Percentiles rank a stretch among this genome's conserved stretches.
Evolutionary conservation across 2,329 filamentous ascomycete species (phyloP).

Genomic region (Ceratocystis huliohia): DNA sequence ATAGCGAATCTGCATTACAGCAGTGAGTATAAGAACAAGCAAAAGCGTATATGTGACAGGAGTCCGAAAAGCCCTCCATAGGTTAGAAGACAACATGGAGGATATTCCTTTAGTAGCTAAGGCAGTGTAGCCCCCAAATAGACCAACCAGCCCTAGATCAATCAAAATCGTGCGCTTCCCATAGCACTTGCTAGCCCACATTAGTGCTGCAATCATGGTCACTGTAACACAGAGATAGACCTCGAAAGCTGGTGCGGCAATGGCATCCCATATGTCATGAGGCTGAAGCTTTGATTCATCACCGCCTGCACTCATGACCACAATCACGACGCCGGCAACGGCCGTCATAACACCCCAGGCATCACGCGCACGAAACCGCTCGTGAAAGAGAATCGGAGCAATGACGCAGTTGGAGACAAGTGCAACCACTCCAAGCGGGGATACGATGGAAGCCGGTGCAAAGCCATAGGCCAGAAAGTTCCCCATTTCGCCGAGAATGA

Average conservation of each 20-base stretch:
- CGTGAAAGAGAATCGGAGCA: constrained; percentile 85
- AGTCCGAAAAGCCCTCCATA: constrained; percentile 79
- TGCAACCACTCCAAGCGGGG: constrained; percentile 90
- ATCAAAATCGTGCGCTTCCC: constrained; percentile 81
- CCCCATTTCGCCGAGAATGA: constrained; percentile 83
- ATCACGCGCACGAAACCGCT: constrained; percentile 73
- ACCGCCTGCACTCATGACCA: constrained; percentile 80
- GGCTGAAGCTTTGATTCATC: constrained; percentile 86
- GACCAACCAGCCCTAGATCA: constrained; percentile 79
- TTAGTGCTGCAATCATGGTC: constrained; percentile 58
- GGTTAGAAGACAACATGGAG: constrained; percentile 80
- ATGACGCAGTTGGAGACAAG: constrained; percentile 95
- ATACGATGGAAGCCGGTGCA: constrained; percentile 93
- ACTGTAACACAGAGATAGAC: constrained; percentile 73
- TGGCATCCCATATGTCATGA: constrained; percentile 77
- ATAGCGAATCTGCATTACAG: constrained; percentile 94
- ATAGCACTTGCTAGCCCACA: constrained; percentile 71
- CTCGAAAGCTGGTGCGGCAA: constrained; percentile 79
- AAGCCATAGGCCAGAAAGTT: constrained; percentile 98
- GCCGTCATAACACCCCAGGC: constrained; percentile 80
- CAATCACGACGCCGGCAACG: constrained; percentile 75
- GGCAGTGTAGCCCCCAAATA: constrained; percentile 95
- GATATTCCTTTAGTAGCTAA: constrained; percentile 93
- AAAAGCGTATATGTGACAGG: constrained; percentile 84
- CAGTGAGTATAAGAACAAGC: constrained; percentile 65